A percentile compares a stretch with the other conserved stretches of the same genome.
phyloP scores from a whole-genome alignment of 2,329 filamentous ascomycete species.

The Diaporthe sp. region DNA sequence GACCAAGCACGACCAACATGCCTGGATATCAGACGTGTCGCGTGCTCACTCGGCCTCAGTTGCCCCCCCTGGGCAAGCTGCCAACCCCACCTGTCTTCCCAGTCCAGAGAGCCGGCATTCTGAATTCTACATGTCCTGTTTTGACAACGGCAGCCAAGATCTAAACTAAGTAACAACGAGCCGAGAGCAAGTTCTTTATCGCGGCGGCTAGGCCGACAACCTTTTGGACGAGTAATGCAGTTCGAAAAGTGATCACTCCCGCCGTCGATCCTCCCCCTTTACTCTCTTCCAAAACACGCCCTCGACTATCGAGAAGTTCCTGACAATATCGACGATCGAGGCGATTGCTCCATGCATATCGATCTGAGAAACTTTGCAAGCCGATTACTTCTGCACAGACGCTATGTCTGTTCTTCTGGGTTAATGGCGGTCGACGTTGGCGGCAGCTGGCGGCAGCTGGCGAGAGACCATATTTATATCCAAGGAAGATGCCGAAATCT shows the following conservation, averaged over 20 bases:
- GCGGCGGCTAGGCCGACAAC: neutral
- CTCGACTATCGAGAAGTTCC: neutral
- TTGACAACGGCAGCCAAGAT: neutral
- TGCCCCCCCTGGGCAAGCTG: neutral
- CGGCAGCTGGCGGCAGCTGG: conserved; percentile 1
- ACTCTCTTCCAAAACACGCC: neutral
- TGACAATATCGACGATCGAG: neutral
- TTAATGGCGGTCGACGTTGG: neutral
- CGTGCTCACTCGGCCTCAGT: neutral
- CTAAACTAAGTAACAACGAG: conserved; percentile 3
- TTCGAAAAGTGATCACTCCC: conserved; percentile 4
- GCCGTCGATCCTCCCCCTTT: conserved; percentile 19
- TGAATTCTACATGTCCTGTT: too few relatives aligned
- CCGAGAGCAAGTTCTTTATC: neutral
- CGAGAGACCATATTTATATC: neutral
- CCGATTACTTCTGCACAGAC: neutral
- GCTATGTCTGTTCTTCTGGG: neutral
- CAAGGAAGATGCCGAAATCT: neutral
- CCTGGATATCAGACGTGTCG: neutral
- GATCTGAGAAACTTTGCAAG: neutral
- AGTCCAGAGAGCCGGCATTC: neutral
- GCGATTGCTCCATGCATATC: neutral
- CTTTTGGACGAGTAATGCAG: conserved; percentile 26
- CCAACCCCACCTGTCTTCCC: too few relatives aligned
- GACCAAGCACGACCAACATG: neutral